Evolutionary conservation across 176 grass and related monocot species (phyloP).

Genomic region (Echinochloa phyllopogon): DNA sequence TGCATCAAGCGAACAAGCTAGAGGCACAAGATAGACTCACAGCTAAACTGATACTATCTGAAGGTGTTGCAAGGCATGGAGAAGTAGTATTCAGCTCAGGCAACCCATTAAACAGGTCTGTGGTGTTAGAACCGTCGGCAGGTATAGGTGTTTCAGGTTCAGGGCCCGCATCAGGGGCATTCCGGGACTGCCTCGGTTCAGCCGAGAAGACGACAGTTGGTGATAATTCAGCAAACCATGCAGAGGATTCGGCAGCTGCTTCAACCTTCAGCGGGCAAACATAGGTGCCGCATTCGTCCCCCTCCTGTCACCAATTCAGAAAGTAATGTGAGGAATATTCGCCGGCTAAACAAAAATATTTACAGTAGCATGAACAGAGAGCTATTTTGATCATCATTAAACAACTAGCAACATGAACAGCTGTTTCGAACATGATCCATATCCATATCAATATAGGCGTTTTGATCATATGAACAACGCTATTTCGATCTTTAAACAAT

Average conservation of each 20-base stretch:
- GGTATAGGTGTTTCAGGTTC: background rate
- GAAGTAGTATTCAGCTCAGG: conserved; percentile 24
- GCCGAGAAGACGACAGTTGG: conserved; percentile 32
- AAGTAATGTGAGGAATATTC: conserved; percentile 10
- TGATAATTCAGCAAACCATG: background rate
- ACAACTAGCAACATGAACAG: background rate
- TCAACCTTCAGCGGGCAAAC: conserved; percentile 27
- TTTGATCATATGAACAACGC: background rate
- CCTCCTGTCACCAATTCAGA: conserved; percentile 21
- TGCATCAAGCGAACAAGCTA: background rate
- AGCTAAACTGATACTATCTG: conserved; percentile 39
- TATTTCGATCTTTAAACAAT: background rate
- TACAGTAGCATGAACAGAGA: background rate
- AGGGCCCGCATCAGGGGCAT: background rate
- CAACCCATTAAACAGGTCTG: background rate
- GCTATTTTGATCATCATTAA: background rate
- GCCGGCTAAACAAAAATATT: background rate
- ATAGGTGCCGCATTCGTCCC: conserved; percentile 18
- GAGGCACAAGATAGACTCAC: conserved; percentile 45
- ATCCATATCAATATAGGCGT: no score
- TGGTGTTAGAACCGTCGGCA: background rate
- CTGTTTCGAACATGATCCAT: background rate
- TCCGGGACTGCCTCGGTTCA: background rate
- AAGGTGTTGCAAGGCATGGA: conserved; percentile 26
- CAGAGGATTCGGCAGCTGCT: background rate